Evolutionary conservation across 805 yeast genomes (phyloP).

Genomic region (Isabelozyma pseudorhagii): DNA sequence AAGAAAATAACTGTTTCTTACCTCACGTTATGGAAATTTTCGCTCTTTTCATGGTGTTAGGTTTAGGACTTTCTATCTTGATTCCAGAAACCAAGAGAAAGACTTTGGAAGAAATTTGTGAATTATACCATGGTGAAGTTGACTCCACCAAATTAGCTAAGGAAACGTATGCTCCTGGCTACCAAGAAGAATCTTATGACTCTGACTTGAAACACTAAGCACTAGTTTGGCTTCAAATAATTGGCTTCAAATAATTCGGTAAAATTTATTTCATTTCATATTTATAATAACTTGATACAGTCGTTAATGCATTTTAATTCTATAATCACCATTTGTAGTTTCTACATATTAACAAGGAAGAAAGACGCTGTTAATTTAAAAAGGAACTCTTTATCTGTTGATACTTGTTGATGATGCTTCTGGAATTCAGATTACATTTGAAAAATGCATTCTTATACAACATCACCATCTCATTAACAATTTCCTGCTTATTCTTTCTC

Average conservation of each 20-base stretch:
- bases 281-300: neutral
- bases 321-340: neutral
- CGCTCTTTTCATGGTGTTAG: conserved; percentile 86
- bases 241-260: neutral
- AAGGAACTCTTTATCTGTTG: conserved; percentile 4
- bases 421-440: neutral
- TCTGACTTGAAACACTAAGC: conserved; percentile 28
- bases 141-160: conserved; percentile 39
- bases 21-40: conserved; percentile 93
- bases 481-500: conserved; percentile 45
- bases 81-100: conserved; percentile 90
- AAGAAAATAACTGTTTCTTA: conserved; percentile 70
- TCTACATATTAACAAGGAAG: no score
- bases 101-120: conserved; percentile 82
- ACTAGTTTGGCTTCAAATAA: neutral
- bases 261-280: neutral
- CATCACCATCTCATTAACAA: conserved; percentile 50
- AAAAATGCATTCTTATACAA: conserved; percentile 63
- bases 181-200: conserved; percentile 33
- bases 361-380: neutral
- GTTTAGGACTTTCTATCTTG: conserved; percentile 61
- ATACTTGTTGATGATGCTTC: conserved; percentile 34
- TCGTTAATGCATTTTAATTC: neutral
- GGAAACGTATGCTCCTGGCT: conserved; percentile 31
- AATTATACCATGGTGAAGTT: conserved; percentile 78